Base-by-base conservation (phyloP, 768 basidiomycete species). In the Tylopilus plumbeoviolaceoides region DNA sequence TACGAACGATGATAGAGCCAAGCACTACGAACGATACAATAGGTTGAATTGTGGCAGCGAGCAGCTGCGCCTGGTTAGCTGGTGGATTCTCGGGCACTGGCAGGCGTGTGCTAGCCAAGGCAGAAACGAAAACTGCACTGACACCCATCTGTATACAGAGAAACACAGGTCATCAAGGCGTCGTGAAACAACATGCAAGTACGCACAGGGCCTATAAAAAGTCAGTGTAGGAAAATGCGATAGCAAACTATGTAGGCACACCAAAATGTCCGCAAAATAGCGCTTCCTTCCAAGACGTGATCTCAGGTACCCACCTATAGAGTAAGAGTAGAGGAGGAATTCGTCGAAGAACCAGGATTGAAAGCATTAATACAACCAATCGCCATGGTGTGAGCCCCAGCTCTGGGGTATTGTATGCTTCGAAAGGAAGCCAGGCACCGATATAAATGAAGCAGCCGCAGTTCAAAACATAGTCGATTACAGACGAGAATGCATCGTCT, bases 221-320 rank as follows among this genome's bases (percentile, higher is more conserved):
- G 3, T 66, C 36, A 60, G 51, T 15, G 18, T 25, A 20, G 7
- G 27, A 33, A 31, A 46, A 7, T 42, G 33, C 17, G 51, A 18
- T 2, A 47, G 30, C 0, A 21, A 20, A 35, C 35, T 8, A 12
- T 8, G 65, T 70, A 41, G 14, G 31, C 63, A 14, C 61, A 82
- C 87, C 94, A 65, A 95, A 98, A 74, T 97, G 94, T 3, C 95
- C 95, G 5, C 80, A 83, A 66, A 98, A 97, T 5, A 93, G 57
- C 0, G 95, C 95, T 70, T 98, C 92, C 42, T 80, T 77, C 84
- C 92, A 89, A 20, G 80, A 84, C 36, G 70, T 68, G 59, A 98
- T 89, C 67, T 98, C 95, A 0, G 95, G 95, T 14, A 97, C 81
- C 78, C 83, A 91, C 54, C 72, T 80, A 62, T 95, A 94, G 3